These are phyloP conservation scores for Ophiostoma sp. DNA, from an alignment of 2,329 filamentous ascomycete genomes.

Conservation along the genomic window DNA sequence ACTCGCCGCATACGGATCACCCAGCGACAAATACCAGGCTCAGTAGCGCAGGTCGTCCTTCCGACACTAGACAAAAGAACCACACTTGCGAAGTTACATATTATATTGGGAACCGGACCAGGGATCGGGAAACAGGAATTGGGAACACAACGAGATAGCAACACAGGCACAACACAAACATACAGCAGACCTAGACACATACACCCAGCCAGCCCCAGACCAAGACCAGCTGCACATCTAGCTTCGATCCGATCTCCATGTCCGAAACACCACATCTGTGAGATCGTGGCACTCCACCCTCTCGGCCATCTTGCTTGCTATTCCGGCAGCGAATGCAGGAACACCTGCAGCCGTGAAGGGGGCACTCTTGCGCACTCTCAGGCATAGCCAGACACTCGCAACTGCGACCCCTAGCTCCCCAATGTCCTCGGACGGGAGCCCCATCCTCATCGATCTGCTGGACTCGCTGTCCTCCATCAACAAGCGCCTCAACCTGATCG, in stretches of 20 bases:
- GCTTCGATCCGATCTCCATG: background rate
- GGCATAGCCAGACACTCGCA: background rate
- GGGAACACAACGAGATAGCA: too few species aligned
- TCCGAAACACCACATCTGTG: background rate
- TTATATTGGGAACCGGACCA: too few species aligned
- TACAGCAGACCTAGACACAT: background rate
- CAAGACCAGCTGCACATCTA: background rate
- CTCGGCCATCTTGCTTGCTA: background rate
- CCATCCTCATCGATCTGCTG: slow-evolving; percentile 9
- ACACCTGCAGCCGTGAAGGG: background rate
- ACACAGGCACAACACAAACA: too few species aligned
- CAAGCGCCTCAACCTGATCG: slow-evolving; percentile 11
- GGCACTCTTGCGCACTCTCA: background rate
- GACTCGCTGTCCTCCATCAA: slow-evolving; percentile 15
- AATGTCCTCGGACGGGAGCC: slow-evolving; percentile 12
- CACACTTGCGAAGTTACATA: background rate
- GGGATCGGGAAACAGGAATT: too few species aligned
- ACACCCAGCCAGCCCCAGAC: background rate
- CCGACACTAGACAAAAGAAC: background rate
- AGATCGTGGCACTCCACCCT: slow-evolving; percentile 8
- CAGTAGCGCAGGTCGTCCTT: background rate
- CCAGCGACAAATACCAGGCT: too few species aligned
- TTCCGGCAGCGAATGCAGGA: background rate
- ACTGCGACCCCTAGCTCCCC: background rate
- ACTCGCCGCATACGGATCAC: too few species aligned